phyloP scores from a whole-genome alignment of 2,329 filamentous ascomycete genomes.

The Alternaria alternata region DNA sequence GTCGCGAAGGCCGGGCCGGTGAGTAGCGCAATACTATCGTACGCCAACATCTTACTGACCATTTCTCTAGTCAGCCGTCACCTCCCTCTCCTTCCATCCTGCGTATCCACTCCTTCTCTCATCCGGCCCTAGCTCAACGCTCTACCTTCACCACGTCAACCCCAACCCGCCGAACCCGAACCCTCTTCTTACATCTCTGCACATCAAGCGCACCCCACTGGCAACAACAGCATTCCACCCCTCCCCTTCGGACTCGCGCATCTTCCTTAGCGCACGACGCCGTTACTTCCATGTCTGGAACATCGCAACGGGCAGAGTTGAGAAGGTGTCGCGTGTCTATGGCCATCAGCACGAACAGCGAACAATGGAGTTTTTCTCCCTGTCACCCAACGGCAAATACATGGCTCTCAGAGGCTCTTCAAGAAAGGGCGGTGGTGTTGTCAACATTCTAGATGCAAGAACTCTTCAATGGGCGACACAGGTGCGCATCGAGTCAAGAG shows the following conservation, averaged over 20 bases:
- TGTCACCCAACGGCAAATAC: constrained; percentile 85
- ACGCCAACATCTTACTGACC: constrained; percentile 20
- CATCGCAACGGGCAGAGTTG: constrained; percentile 78
- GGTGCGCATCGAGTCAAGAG: constrained; percentile 79
- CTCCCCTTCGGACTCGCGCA: constrained; percentile 72
- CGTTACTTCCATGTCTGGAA: constrained; percentile 97
- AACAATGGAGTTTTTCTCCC: constrained; percentile 88
- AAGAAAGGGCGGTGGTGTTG: constrained; percentile 83
- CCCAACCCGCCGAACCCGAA: constrained; percentile 80
- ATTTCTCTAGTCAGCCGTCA: constrained; percentile 69
- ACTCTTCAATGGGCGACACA: constrained; percentile 90
- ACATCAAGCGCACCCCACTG: constrained; percentile 84
- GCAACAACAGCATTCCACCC: constrained; percentile 81
- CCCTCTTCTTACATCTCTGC: constrained; percentile 87
- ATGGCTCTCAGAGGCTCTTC: constrained; percentile 83
- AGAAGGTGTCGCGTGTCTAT: constrained; percentile 80
- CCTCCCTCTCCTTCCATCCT: constrained; percentile 88
- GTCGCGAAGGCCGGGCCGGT: constrained; percentile 78
- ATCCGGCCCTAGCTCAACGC: constrained; percentile 82
- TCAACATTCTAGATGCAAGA: constrained; percentile 82
- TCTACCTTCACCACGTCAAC: constrained; percentile 89
- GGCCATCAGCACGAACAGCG: constrained; percentile 83
- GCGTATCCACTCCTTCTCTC: constrained; percentile 87
- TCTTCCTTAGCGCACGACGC: constrained; percentile 88
- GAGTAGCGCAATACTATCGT: constrained; percentile 36